Conservation (phyloP, 2,329 filamentous ascomycete species). For the Acrocalymma vagum region DNA sequence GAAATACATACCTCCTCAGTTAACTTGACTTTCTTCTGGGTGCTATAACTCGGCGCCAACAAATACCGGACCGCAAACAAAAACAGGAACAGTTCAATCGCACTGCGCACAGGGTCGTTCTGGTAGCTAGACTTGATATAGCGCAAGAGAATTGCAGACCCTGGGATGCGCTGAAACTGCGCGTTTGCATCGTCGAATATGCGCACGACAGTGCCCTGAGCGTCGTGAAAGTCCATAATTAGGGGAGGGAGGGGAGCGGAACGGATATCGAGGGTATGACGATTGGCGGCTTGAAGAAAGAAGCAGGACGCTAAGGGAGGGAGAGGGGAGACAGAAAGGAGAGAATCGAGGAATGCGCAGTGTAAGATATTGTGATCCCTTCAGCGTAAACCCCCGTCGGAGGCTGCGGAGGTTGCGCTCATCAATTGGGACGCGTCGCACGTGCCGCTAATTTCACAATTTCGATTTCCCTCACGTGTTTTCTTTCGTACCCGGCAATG, state of each 20-base stretch:
- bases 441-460: conserved; percentile 15
- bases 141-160: conserved; percentile 90
- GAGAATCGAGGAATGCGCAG: neutral
- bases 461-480: conserved; percentile 13
- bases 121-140: conserved; percentile 99
- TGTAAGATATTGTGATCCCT: no score
- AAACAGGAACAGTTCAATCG: conserved; percentile 91
- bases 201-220: conserved; percentile 61
- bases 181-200: conserved; percentile 65
- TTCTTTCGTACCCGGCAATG: neutral
- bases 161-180: conserved; percentile 88
- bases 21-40: conserved; percentile 85
- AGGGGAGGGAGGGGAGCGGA: neutral
- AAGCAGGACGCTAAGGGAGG: no score
- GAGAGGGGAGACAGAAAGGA: conserved; percentile 1
- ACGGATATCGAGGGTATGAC: no score
- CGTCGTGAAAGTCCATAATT: conserved; percentile 66
- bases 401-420: no score
- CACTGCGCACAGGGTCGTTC: conserved; percentile 92
- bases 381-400: no score
- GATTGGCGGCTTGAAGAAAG: conserved; percentile 4
- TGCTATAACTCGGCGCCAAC: conserved; percentile 90
- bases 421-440: conserved; percentile 17
- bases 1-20: conserved; percentile 72
- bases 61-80: conserved; percentile 96